Conservation (phyloP, 2,329 filamentous ascomycete genomes). For the Hypoxylon rubiginosum region DNA sequence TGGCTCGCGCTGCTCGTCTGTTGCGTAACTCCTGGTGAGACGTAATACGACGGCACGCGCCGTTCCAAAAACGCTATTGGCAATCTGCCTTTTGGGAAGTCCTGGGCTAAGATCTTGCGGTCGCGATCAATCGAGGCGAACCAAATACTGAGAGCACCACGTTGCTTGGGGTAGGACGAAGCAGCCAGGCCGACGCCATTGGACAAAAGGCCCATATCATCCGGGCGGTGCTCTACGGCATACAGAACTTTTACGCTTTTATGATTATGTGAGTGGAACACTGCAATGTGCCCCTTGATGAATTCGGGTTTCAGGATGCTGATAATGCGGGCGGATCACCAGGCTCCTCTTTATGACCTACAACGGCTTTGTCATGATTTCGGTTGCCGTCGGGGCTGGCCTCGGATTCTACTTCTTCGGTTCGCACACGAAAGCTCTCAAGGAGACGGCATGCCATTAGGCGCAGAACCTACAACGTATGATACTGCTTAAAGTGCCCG, state of each 20-base stretch:
- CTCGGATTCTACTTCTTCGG: constrained; percentile 89
- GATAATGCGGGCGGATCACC: constrained; percentile 4
- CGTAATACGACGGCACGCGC: constrained; percentile 12
- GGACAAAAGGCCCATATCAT: constrained; percentile 79
- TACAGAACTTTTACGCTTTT: constrained; percentile 98
- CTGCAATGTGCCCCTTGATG: background rate
- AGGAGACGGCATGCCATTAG: constrained; percentile 93
- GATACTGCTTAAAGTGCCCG: background rate
- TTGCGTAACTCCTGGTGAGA: constrained; percentile 11
- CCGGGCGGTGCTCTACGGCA: constrained; percentile 86
- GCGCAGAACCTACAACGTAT: constrained; percentile 1
- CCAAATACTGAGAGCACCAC: constrained; percentile 73
- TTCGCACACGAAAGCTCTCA: constrained; percentile 76
- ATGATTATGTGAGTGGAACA: constrained; percentile 91
- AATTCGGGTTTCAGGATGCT: constrained; percentile 5
- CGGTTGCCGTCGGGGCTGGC: constrained; percentile 89
- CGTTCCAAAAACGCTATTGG: constrained; percentile 16
- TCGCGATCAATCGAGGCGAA: constrained; percentile 49
- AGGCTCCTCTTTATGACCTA: constrained; percentile 99
- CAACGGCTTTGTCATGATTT: constrained; percentile 97
- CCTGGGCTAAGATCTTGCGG: constrained; percentile 39
- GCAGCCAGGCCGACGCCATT: constrained; percentile 65
- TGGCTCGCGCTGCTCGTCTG: constrained; percentile 6
- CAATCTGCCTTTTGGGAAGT: constrained; percentile 34
- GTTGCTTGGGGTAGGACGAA: constrained; percentile 79